Conservation (phyloP, 169 alveolate genomes). For the Amoebophrya sp. region DNA sequence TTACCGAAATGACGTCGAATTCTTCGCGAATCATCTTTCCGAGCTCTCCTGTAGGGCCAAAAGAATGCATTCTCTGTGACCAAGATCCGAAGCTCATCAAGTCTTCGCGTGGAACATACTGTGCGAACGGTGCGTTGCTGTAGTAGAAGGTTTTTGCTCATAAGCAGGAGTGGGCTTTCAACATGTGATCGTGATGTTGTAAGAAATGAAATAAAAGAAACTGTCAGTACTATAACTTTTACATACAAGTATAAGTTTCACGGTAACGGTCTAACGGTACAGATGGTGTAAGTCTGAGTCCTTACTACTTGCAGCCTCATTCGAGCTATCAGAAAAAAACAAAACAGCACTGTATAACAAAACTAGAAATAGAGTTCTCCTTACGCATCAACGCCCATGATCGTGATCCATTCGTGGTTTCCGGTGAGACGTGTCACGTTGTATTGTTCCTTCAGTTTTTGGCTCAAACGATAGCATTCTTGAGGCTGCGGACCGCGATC, state of each 20-base stretch:
- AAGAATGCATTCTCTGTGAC: not conserved
- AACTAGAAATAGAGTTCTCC: not conserved
- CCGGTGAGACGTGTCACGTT: not conserved
- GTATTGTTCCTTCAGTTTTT: not conserved
- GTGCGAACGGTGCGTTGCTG: not conserved
- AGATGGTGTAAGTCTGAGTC: not conserved
- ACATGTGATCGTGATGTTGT: not conserved
- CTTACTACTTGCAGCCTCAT: not conserved
- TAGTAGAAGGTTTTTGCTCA: not conserved
- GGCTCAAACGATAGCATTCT: not conserved
- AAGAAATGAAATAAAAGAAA: not conserved
- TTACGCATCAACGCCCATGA: not conserved
- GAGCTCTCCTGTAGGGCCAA: not conserved
- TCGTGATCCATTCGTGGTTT: not conserved
- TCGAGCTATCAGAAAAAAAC: too few species aligned
- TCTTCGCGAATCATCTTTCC: not conserved
- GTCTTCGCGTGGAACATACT: not conserved
- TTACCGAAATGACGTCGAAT: not conserved
- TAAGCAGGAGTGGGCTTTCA: not conserved
- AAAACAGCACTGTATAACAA: too few species aligned
- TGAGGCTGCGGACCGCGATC: constrained; percentile 18
- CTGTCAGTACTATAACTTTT: not conserved
- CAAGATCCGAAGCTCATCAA: not conserved
- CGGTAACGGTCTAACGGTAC: not conserved
- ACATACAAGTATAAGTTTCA: not conserved